Evolutionary conservation across 495 filamentous ascomycete species (phyloP).

Genomic region (Lophium mytilinum): DNA sequence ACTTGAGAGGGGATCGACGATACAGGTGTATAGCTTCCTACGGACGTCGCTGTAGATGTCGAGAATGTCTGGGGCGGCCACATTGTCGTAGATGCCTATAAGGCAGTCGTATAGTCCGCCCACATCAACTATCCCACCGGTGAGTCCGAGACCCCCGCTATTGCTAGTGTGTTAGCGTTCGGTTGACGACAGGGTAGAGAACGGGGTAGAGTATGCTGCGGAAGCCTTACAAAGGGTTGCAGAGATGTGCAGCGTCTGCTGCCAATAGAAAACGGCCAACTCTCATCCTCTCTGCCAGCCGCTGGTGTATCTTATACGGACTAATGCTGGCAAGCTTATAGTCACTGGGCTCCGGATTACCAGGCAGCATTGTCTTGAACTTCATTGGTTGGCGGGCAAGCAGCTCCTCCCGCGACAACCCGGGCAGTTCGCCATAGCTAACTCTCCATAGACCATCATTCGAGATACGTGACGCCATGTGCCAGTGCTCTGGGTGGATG

Average conservation of each 20-base stretch:
- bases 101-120: conserved; percentile 48
- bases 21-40: conserved; percentile 43
- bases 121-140: conserved; percentile 51
- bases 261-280: conserved; percentile 47
- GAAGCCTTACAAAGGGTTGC: conserved; percentile 41
- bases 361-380: conserved; percentile 48
- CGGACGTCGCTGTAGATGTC: conserved; percentile 48
- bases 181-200: neutral
- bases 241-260: conserved; percentile 52
- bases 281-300: conserved; percentile 46
- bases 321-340: conserved; percentile 45
- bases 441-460: conserved; percentile 50
- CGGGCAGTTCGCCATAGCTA: conserved; percentile 46
- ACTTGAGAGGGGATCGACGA: conserved; percentile 48
- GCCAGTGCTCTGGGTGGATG: conserved; percentile 50
- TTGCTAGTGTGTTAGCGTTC: neutral
- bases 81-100: conserved; percentile 43
- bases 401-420: conserved; percentile 45
- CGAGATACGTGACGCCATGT: conserved; percentile 50
- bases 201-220: no score
- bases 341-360: conserved; percentile 46
- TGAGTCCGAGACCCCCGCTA: conserved; percentile 50
- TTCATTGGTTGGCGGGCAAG: conserved; percentile 42
- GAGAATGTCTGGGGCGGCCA: conserved; percentile 45
- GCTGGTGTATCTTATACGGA: conserved; percentile 52